phyloP scores from a whole-genome alignment of 352 stramenopile genomes.

The Globisporangium spiculum region DNA sequence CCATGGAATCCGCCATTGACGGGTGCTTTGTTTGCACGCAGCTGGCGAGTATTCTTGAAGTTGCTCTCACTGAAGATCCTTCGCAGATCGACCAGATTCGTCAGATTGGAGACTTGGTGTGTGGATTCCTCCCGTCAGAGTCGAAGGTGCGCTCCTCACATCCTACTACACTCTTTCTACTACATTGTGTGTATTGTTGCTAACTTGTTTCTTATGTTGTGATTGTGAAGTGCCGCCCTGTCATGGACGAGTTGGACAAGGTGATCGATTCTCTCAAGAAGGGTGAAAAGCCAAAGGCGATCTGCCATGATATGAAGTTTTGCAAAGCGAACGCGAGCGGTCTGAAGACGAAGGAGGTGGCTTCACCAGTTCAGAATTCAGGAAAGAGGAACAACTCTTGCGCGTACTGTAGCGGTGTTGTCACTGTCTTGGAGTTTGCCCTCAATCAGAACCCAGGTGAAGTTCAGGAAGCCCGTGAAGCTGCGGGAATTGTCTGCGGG shows the following conservation, averaged over 20 bases:
- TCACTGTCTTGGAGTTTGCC: slow-evolving; percentile 61
- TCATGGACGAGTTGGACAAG: slow-evolving; percentile 55
- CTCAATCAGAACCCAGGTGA: slow-evolving; percentile 55
- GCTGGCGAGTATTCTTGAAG: slow-evolving; percentile 47
- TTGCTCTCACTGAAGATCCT: slow-evolving; percentile 52
- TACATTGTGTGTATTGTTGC: slow-evolving; percentile 4
- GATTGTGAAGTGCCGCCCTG: slow-evolving; percentile 48
- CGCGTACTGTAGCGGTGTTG: slow-evolving; percentile 58
- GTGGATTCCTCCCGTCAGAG: slow-evolving; percentile 44
- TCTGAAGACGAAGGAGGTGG: neutral
- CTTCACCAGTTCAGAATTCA: neutral
- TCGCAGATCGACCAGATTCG: slow-evolving; percentile 55
- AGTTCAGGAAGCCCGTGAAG: slow-evolving; percentile 58
- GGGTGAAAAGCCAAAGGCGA: slow-evolving; percentile 51
- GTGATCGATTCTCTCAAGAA: slow-evolving; percentile 67
- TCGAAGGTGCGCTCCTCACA: slow-evolving; percentile 49
- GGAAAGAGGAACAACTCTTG: slow-evolving; percentile 38
- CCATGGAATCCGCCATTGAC: slow-evolving; percentile 34
- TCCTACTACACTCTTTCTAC: neutral
- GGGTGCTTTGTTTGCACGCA: slow-evolving; percentile 75
- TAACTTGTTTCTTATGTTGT: slow-evolving; percentile 17
- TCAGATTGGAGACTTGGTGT: slow-evolving; percentile 61
- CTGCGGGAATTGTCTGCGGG: slow-evolving; percentile 60
- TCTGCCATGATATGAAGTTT: slow-evolving; percentile 69
- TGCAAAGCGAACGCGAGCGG: slow-evolving; percentile 20